phyloP scores from a whole-genome alignment of 1,139 yeast species.

The Lodderomyces beijingensis region DNA sequence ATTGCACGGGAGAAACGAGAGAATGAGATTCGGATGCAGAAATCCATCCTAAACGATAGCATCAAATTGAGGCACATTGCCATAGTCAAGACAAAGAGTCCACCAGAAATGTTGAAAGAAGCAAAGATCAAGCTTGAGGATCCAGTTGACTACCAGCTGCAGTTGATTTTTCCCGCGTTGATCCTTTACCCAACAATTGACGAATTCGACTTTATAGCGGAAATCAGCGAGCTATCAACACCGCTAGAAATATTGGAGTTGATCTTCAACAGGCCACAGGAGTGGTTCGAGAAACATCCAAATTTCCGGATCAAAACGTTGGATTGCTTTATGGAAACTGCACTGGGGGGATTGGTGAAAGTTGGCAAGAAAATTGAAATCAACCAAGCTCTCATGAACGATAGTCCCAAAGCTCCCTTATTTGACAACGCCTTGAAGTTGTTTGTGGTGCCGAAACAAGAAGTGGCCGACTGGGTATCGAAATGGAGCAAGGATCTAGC shows the following conservation, averaged over 20 bases:
- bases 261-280: conserved; percentile 60
- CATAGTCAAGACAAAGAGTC: conserved; percentile 45
- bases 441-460: conserved; percentile 74
- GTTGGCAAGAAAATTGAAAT: conserved; percentile 75
- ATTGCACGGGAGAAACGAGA: conserved; percentile 30
- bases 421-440: conserved; percentile 72
- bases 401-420: conserved; percentile 73
- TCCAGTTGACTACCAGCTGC: conserved; percentile 69
- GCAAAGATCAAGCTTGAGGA: conserved; percentile 60
- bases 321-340: conserved; percentile 79
- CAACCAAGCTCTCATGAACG: conserved; percentile 58
- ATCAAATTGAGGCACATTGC: conserved; percentile 51
- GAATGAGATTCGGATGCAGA: conserved; percentile 26
- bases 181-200: conserved; percentile 79
- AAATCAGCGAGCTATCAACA: conserved; percentile 65
- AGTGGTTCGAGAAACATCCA: conserved; percentile 66
- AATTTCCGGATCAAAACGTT: conserved; percentile 57
- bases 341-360: conserved; percentile 78
- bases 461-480: conserved; percentile 60
- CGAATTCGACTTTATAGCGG: conserved; percentile 78
- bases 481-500: conserved; percentile 68
- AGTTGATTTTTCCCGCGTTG: conserved; percentile 74
- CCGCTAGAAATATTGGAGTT: conserved; percentile 54
- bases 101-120: conserved; percentile 46
- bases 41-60: conserved; percentile 45